Evolutionary conservation across 2,329 filamentous ascomycete species (phyloP), one percentile per base, ranked within the genome.

Genomic region (Arthrobotrys sphaeroides): DNA sequence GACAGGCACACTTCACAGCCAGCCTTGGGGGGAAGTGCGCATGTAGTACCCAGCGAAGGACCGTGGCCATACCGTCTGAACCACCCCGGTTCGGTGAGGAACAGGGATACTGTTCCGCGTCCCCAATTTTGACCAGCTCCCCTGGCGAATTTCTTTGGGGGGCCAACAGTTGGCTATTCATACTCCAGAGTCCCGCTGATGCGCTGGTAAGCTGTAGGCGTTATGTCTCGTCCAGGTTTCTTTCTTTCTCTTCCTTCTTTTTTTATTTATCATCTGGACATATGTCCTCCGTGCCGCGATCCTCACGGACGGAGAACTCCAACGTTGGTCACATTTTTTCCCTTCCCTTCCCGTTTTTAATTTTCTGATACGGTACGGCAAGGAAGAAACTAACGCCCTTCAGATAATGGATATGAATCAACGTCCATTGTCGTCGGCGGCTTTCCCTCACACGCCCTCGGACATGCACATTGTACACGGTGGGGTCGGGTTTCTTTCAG

Each of bases 101-200:
- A 45, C 70, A 74, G 62, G 70, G 70, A 74, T 74, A 16, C 45
- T 43, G 43, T 74, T 74, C 70, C 70, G 70, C 70, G 70, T 68
- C 62, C 67, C 33, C 20, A 67, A 68, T 65, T 62, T 38, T 57
- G 51, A 60, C 69, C 49, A 73, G 61, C 69, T 73, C 57, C 67
- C 67, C 68, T 64, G 68, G 60, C 68, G 43, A 49, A 40, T 57
- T 67, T 67, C 53, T 47, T 67, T 66, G 51, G 69, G 51, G 61
- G 68, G 51, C 55, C 42, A 68, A 68, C 61, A 66, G 69, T 61
- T 67, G 61, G 69, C 67, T 55, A 40, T 55, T 57, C 47, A 65
- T 73, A 65, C 59, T 59, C 40, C 57, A 64, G 33, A 38, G 59
- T 68, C 28, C 57, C 38, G 40, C 60, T 49, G 69, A 73, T 73